phyloP scores from a whole-genome alignment of 2,329 filamentous ascomycete species.

The Aspergillus clavatus region DNA sequence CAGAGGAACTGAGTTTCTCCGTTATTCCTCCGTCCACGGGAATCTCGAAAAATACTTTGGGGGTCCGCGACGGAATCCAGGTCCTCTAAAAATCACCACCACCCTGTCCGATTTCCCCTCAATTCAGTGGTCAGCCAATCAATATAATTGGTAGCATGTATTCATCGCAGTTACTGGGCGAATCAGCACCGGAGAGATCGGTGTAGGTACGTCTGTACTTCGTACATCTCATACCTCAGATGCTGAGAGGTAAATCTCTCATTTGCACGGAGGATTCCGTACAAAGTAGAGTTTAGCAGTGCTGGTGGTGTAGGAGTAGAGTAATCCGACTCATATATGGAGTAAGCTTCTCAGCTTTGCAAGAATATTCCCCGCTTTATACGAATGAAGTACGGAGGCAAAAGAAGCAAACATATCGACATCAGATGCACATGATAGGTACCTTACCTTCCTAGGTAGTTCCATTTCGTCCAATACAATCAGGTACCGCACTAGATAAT shows the following conservation, averaged over 20 bases:
- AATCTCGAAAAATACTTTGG: background rate
- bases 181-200: too few relatives aligned
- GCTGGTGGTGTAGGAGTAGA: constrained; percentile 6
- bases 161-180: too few relatives aligned
- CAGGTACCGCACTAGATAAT: too few relatives aligned
- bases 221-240: background rate
- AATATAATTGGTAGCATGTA: too few relatives aligned
- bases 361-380: background rate
- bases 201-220: too few relatives aligned
- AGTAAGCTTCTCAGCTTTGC: background rate
- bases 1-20: constrained; percentile 2
- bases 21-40: constrained; percentile 5
- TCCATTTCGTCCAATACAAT: background rate
- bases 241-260: background rate
- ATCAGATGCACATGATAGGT: too few relatives aligned
- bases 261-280: too few relatives aligned
- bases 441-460: background rate
- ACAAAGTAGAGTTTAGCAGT: too few relatives aligned
- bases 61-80: too few relatives aligned
- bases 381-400: background rate
- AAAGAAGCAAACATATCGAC: too few relatives aligned
- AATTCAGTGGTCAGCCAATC: background rate
- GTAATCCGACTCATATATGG: constrained; percentile 7
- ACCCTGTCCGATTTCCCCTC: background rate
- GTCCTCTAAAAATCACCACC: background rate